These are phyloP conservation scores for Medicago lupulina DNA, from an alignment of 306 rosid species.

Conservation along the genomic window DNA sequence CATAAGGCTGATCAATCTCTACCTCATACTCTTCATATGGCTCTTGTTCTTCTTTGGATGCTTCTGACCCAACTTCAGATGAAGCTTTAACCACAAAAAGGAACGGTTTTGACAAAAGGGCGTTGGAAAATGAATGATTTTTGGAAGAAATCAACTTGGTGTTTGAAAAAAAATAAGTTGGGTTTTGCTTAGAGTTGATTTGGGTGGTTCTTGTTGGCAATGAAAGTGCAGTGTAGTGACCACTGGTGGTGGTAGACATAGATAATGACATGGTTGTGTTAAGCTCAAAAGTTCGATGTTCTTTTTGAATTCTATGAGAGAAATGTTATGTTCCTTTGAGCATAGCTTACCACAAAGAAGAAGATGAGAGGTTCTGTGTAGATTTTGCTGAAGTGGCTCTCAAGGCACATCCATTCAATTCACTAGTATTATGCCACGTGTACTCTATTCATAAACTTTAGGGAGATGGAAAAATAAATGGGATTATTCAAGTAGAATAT, in stretches of 20 bases:
- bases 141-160: constrained; percentile 49
- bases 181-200: constrained; percentile 46
- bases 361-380: constrained; percentile 45
- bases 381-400: constrained; percentile 50
- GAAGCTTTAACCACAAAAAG: constrained; percentile 63
- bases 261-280: constrained; percentile 65
- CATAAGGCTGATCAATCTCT: constrained; percentile 83
- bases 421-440: constrained; percentile 55
- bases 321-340: background rate
- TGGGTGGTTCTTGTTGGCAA: constrained; percentile 52
- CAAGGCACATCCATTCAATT: constrained; percentile 36
- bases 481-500: too few relatives aligned
- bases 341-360: constrained; percentile 14
- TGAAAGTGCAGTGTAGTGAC: constrained; percentile 63
- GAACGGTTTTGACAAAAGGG: constrained; percentile 47
- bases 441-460: background rate
- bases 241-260: constrained; percentile 59
- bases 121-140: constrained; percentile 38
- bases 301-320: background rate
- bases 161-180: constrained; percentile 41
- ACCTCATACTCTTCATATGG: constrained; percentile 85
- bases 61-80: constrained; percentile 61
- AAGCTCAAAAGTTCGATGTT: constrained; percentile 26
- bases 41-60: constrained; percentile 51
- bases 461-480: background rate